Evolutionary conservation across 148 eudicot species (phyloP).

Genomic region (Chenopodium formosanum): DNA sequence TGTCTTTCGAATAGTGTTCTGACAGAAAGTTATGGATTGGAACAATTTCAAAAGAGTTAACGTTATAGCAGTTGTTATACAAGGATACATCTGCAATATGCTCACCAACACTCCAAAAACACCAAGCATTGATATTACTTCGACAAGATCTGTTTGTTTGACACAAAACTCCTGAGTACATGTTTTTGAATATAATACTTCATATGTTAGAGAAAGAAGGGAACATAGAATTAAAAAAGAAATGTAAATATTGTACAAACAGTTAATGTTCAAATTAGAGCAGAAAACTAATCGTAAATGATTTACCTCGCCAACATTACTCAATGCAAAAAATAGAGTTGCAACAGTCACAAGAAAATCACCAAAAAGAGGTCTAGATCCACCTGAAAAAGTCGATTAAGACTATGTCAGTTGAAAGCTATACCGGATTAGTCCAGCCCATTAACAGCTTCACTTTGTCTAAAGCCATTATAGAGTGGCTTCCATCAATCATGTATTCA

Average conservation of each 20-base stretch:
- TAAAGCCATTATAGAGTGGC: no score
- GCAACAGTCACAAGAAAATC: constrained; percentile 72
- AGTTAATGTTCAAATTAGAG: no score
- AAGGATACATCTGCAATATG: constrained; percentile 82
- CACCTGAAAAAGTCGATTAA: constrained; percentile 45
- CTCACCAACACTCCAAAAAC: constrained; percentile 67
- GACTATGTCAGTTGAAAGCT: no score
- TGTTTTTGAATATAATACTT: background rate
- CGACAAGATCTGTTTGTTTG: constrained; percentile 65
- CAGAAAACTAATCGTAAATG: background rate
- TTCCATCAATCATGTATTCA: no score
- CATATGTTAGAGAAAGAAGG: background rate
- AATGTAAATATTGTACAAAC: no score
- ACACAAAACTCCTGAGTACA: constrained; percentile 73
- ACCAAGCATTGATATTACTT: constrained; percentile 78
- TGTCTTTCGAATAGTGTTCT: constrained; percentile 64
- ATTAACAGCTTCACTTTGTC: no score
- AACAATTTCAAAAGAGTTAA: constrained; percentile 1
- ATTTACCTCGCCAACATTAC: constrained; percentile 84
- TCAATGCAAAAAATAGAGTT: constrained; percentile 65
- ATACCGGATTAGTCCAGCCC: no score
- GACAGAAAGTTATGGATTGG: constrained; percentile 34
- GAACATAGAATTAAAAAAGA: no score
- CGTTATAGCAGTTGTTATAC: background rate
- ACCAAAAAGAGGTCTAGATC: constrained; percentile 79